Evolutionary conservation across 2,329 filamentous ascomycete genomes (phyloP), one percentile per base, ranked within the genome.

Genomic region (Apiospora sp.): DNA sequence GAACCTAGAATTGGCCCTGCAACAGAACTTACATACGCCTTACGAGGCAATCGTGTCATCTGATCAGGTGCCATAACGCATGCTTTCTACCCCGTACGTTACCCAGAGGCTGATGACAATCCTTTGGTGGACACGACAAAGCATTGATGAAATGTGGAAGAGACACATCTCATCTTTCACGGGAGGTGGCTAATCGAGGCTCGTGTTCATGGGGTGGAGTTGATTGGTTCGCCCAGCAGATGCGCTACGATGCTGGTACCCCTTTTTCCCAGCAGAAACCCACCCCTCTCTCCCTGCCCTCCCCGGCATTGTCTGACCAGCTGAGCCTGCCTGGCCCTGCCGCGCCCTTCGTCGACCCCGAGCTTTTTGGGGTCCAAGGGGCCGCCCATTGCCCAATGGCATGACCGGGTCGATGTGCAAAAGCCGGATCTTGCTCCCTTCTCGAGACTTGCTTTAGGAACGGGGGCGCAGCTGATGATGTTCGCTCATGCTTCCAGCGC

Each of bases 161-260:
- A 64, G 58, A 64, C 58, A 64, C 34, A 64, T 64, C 41, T 64
- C 58, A n/a, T 41, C 58, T 64, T 37, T 6, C 4, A 34, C 13
- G 27, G 27, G 51, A 58, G 58, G 58, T 64, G 58, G 58, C 58
- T 64, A 64, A 64, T 64, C 58, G 34, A 64, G 44, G 67, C 67
- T 69, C 67, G 67, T 69, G 67, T 69, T 69, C 16, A 46, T n/a
- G 14, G 67, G 27, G 27, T 49, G 67, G 44, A 37, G 44, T 5
- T 69, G 67, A 69, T 69, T 69, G 67, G 67, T 24, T 37, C 67
- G 12, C 22, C 30, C 34, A 49, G 67, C n/a, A 48, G 44, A 69
- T 69, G 44, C 67, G 58, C 58, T 64, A 64, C 58, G 34, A 64
- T 69, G 48, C 43, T 49, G 37, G 37, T 41, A 69, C 67, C 67